Base-by-base conservation (phyloP, 2,329 filamentous ascomycete genomes). In the Ophiocordyceps camponoti-floridani region DNA sequence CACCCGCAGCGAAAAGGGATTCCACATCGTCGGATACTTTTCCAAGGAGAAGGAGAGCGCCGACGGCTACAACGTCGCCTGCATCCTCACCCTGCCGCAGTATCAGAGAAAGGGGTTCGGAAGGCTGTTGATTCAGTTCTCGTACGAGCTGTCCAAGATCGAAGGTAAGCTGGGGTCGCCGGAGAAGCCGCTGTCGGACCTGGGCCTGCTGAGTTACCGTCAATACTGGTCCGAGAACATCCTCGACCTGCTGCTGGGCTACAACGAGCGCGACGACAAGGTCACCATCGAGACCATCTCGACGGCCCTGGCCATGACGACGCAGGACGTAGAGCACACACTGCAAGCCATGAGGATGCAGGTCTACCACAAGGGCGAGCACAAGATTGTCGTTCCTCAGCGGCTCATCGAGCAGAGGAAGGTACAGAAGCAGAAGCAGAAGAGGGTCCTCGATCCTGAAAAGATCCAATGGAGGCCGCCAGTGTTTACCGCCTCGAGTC, bases 141-240 rank as follows among this genome's bases (percentile, higher is more conserved):
- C 86, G 5, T 98, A 98, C 63, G 89, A 96, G 58, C 78, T 98
- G 27, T 91, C 84, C 56, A 94, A 89, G 61, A 86, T 93, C 47
- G 93, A 98, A 64, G 82, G 82, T 53, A 96, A 94, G 63, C 76
- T 95, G 7, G 93, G 93, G 2, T 94, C 87, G 9, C 93, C 91
- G 0, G 91, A 98, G 60, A 98, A 98, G 61, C 91, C 91, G 0
- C 75, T 98, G 2, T 94, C 85, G 33, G 91, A 98, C 72, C 62
- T 98, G 46, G 91, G 91, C 50, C 70, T 98, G 16, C 69, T 98
- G 27, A 88, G 89, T 53, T 98, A 98, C 62, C 79, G 91, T 43
- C 89, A 94, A 51, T 98, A 94, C 64, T 98, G 91, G 91, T 87
- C 88, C 28, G 91, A 98, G 60, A 87, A 86, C 43, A 84, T 98